These are phyloP conservation scores for Cystobasidium ongulense DNA, from an alignment of 768 basidiomycete genomes.

Conservation along the genomic window DNA sequence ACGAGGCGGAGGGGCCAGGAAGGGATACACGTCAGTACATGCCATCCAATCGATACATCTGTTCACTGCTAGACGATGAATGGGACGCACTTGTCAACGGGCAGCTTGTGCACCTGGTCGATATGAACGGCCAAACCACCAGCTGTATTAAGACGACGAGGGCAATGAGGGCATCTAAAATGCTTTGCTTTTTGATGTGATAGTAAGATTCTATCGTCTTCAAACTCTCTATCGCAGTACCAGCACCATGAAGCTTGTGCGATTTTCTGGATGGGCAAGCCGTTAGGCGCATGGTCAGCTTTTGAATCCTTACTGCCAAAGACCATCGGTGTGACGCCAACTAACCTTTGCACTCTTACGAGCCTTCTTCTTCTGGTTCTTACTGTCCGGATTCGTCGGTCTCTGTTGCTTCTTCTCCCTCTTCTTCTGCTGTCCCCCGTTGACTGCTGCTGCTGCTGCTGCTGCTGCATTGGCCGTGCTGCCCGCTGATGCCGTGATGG, in stretches of 20 bases:
- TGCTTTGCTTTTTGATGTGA: slow-evolving; percentile 99
- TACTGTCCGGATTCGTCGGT: not conserved
- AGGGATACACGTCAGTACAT: not conserved
- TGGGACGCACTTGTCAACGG: slow-evolving; percentile 70
- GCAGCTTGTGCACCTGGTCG: slow-evolving; percentile 98
- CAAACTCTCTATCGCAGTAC: slow-evolving; percentile 84
- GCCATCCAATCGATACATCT: too few relatives aligned
- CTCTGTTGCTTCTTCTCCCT: slow-evolving; percentile 10
- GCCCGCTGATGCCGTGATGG: not conserved
- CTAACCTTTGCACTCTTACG: slow-evolving; percentile 22
- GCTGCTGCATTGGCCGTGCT: not conserved
- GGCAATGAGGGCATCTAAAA: slow-evolving; percentile 95
- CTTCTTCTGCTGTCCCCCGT: not conserved
- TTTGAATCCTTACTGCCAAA: not conserved
- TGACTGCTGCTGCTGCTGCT: too few relatives aligned
- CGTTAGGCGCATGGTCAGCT: not conserved
- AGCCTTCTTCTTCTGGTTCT: slow-evolving; percentile 26
- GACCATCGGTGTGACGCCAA: not conserved
- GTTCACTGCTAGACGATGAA: too few relatives aligned
- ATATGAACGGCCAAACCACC: slow-evolving; percentile 96
- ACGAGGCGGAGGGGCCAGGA: slow-evolving; percentile 40
- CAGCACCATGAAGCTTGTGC: slow-evolving; percentile 70
- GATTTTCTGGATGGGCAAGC: slow-evolving; percentile 17
- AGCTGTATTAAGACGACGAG: slow-evolving; percentile 87
- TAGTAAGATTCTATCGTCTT: slow-evolving; percentile 99